Percentiles rank a stretch among this genome's conserved stretches.
These are phyloP conservation scores for Brassica cretica DNA, from an alignment of 345 rosid genomes.

Conservation along the genomic window DNA sequence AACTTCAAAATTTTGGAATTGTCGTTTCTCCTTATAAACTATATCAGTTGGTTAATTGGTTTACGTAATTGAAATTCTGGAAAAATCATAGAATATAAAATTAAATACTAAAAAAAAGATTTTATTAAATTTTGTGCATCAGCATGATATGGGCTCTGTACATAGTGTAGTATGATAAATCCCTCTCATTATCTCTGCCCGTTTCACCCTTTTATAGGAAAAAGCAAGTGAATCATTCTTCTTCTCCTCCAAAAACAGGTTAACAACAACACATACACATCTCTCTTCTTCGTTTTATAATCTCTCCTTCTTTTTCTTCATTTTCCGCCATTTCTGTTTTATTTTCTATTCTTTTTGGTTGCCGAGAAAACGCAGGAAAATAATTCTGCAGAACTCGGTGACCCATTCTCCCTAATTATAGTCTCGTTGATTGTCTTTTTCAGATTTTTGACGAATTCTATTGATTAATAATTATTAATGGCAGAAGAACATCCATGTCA, in stretches of 20 bases:
- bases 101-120: not conserved
- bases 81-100: not conserved
- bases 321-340: not conserved
- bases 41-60: not conserved
- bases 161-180: not conserved
- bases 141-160: not conserved
- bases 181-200: constrained; percentile 19
- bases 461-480: constrained; percentile 38
- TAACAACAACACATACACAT: constrained; percentile 2
- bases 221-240: constrained; percentile 14
- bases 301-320: not conserved
- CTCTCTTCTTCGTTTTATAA: not conserved
- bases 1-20: not conserved
- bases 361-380: constrained; percentile 33
- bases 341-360: constrained; percentile 11
- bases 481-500: constrained; percentile 59
- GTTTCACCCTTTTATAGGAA: constrained; percentile 15
- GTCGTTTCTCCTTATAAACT: not conserved
- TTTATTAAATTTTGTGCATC: not conserved
- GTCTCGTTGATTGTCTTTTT: not conserved
- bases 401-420: not conserved
- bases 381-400: constrained; percentile 29
- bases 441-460: constrained; percentile 3
- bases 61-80: not conserved
- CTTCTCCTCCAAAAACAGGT: constrained; percentile 23